Percentiles rank a stretch among this genome's conserved stretches.
Conservation (phyloP, 176 grass and related monocot genomes). For the Phoenix roebelenii region DNA sequence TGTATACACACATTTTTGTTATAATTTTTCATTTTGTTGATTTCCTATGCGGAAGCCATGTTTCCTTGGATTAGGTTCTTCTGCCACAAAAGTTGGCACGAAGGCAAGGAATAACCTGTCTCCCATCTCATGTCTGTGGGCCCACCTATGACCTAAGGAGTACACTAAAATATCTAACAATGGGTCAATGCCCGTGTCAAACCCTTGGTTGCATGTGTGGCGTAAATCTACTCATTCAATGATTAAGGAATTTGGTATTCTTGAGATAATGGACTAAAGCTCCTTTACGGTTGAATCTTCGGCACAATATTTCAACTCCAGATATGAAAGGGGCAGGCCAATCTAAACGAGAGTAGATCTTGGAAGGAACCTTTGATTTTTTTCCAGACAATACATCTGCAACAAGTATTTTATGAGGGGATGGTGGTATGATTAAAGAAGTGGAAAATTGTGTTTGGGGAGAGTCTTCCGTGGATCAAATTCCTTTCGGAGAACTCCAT, state of each 20-base stretch:
- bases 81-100: too few species aligned
- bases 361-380: not conserved
- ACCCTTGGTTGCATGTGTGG: not conserved
- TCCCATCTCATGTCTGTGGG: too few species aligned
- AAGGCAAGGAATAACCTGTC: too few species aligned
- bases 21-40: too few species aligned
- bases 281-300: not conserved
- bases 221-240: not conserved
- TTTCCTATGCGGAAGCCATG: too few species aligned
- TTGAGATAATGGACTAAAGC: constrained; percentile 3
- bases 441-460: not conserved
- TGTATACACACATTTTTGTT: too few species aligned
- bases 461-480: not conserved
- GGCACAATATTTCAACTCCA: not conserved
- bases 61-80: too few species aligned
- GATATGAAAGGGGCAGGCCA: not conserved
- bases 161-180: not conserved
- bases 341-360: too few species aligned
- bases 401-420: too few species aligned
- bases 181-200: not conserved
- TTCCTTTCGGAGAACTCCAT: not conserved
- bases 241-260: not conserved
- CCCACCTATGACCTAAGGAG: not conserved
- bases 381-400: not conserved
- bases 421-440: not conserved